phyloP scores from a whole-genome alignment of 2,329 filamentous ascomycete species.

The Aspergillus viridinutans region DNA sequence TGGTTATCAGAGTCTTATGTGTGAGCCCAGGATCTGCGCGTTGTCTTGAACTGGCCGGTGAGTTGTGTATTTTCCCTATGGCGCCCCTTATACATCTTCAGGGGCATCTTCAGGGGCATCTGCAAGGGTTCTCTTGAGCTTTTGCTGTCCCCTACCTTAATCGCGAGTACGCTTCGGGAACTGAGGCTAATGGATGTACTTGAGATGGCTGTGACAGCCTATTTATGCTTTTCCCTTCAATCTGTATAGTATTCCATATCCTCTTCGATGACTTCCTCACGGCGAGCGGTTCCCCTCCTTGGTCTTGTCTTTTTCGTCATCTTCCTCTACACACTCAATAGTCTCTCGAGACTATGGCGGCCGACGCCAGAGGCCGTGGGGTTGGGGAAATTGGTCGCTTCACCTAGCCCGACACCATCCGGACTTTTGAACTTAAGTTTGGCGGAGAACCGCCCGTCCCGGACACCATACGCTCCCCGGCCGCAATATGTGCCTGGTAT shows the following conservation, averaged over 20 bases:
- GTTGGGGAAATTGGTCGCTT: conserved; percentile 29
- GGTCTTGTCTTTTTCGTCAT: conserved; percentile 30
- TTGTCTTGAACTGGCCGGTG: neutral
- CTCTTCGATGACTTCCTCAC: conserved; percentile 30
- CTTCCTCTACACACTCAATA: conserved; percentile 26
- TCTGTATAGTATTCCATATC: conserved; percentile 9
- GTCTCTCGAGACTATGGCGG: conserved; percentile 32
- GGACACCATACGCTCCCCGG: conserved; percentile 25
- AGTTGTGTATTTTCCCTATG: neutral
- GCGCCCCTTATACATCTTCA: neutral
- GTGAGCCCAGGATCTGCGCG: neutral
- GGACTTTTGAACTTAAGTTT: conserved; percentile 16
- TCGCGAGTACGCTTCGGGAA: neutral
- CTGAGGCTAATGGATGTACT: neutral
- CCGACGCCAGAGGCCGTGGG: conserved; percentile 34
- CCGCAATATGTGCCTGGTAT: conserved; percentile 32
- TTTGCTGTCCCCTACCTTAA: neutral
- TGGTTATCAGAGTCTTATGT: neutral
- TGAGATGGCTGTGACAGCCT: neutral
- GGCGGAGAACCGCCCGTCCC: conserved; percentile 4
- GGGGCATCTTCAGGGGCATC: neutral
- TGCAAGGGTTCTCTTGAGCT: neutral
- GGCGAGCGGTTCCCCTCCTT: conserved; percentile 28
- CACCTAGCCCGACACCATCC: conserved; percentile 9
- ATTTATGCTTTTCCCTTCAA: neutral